These are phyloP conservation scores for Pseudopyrenochaeta lycopersici DNA, from an alignment of 2,329 filamentous ascomycete species.

Conservation along the genomic window DNA sequence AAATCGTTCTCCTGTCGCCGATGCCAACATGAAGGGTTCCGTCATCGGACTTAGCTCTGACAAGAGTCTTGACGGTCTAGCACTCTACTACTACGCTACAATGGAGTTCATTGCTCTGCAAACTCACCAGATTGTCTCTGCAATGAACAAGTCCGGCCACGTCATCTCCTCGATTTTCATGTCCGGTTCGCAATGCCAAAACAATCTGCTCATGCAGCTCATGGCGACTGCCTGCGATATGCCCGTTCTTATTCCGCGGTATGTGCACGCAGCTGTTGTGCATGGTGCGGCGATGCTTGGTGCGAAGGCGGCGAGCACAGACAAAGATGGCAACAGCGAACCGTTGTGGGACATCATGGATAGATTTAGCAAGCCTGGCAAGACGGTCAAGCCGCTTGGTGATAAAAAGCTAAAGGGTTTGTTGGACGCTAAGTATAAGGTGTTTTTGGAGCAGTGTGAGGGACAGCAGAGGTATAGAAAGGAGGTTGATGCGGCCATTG, in stretches of 20 bases:
- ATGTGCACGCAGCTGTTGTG: constrained; percentile 94
- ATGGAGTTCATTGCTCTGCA: constrained; percentile 99
- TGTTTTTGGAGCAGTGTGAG: constrained; percentile 93
- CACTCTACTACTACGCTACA: constrained; percentile 91
- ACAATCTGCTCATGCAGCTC: constrained; percentile 88
- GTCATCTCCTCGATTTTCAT: constrained; percentile 94
- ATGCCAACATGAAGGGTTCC: constrained; percentile 90
- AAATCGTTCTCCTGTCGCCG: constrained; percentile 92
- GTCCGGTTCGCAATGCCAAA: constrained; percentile 98
- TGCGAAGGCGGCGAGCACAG: constrained; percentile 91
- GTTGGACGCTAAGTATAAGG: constrained; percentile 86
- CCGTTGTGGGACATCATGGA: constrained; percentile 97
- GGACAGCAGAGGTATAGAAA: constrained; percentile 84
- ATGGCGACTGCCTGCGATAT: constrained; percentile 90
- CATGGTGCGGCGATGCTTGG: constrained; percentile 99
- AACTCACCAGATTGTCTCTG: constrained; percentile 91
- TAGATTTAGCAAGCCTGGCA: constrained; percentile 93
- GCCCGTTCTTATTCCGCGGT: constrained; percentile 91
- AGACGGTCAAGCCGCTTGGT: constrained; percentile 77
- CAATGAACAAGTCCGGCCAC: constrained; percentile 92
- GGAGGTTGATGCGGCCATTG: constrained; percentile 71
- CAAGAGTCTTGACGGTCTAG: constrained; percentile 85
- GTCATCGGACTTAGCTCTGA: constrained; percentile 88
- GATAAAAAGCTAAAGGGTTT: constrained; percentile 79
- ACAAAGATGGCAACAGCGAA: constrained; percentile 80